phyloP scores from a whole-genome alignment of 2,329 filamentous ascomycete genomes.

The Pleomassaria siparia region DNA sequence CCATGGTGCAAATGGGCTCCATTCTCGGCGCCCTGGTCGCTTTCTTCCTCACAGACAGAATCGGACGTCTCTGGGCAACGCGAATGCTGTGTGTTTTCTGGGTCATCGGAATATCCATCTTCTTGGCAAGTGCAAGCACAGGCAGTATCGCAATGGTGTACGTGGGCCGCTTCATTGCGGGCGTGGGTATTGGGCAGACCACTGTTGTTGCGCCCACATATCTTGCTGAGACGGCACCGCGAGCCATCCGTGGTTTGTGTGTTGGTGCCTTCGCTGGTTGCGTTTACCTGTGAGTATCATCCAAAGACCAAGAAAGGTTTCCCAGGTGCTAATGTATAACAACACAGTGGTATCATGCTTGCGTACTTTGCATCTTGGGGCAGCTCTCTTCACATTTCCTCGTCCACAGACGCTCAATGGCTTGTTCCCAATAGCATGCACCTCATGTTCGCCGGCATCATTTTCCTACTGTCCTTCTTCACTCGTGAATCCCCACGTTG shows the following conservation, averaged over 20 bases:
- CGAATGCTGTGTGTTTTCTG: constrained; percentile 46
- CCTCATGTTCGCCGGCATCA: constrained; percentile 74
- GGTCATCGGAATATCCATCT: constrained; percentile 46
- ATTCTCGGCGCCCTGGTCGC: constrained; percentile 69
- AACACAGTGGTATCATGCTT: constrained; percentile 67
- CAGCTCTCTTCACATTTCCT: constrained; percentile 54
- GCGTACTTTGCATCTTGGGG: constrained; percentile 71
- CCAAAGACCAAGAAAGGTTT: background rate
- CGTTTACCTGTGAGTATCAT: constrained; percentile 61
- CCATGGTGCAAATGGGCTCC: constrained; percentile 80
- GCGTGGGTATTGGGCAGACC: constrained; percentile 67
- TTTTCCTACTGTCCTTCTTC: constrained; percentile 69
- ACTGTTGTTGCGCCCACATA: constrained; percentile 71
- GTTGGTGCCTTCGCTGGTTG: constrained; percentile 70
- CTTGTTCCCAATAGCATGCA: constrained; percentile 74
- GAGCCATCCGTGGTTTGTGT: constrained; percentile 70
- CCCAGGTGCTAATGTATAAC: constrained; percentile 2
- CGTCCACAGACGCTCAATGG: constrained; percentile 49
- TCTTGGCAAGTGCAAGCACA: constrained; percentile 38
- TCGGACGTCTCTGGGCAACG: constrained; percentile 48
- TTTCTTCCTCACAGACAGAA: constrained; percentile 52
- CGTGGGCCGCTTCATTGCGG: constrained; percentile 66
- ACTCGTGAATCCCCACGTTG: constrained; percentile 71
- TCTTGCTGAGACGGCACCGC: constrained; percentile 71
- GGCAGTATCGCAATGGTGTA: constrained; percentile 56